Conservation (phyloP, 495 filamentous ascomycete genomes). For the Talaromyces wortmannii region DNA sequence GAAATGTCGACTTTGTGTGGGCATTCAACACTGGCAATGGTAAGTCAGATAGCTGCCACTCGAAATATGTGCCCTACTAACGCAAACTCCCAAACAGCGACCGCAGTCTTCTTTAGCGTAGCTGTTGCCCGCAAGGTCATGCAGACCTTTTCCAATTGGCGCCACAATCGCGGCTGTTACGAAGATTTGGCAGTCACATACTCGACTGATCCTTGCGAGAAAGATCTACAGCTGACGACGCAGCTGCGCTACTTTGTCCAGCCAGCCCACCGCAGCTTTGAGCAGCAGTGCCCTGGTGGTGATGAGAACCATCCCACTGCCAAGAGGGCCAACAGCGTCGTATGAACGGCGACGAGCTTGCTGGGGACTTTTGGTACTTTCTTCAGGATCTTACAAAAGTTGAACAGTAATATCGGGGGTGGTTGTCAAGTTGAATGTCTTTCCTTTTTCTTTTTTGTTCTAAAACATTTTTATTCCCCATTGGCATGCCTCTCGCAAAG, state of each 20-base stretch:
- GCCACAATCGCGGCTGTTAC: constrained; percentile 16
- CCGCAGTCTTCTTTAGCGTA: constrained; percentile 27
- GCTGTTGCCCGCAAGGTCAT: constrained; percentile 23
- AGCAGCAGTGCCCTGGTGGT: constrained; percentile 16
- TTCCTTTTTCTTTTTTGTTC: too few species aligned
- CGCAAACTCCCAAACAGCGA: constrained; percentile 11
- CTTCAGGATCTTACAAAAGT: too few species aligned
- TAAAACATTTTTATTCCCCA: too few species aligned
- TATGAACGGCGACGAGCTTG: background rate
- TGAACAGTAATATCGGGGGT: too few species aligned
- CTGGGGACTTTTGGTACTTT: background rate
- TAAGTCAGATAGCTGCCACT: constrained; percentile 7
- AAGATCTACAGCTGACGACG: constrained; percentile 17
- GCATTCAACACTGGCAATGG: constrained; percentile 31
- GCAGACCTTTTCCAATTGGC: constrained; percentile 19
- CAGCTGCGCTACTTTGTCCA: constrained; percentile 3
- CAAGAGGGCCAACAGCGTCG: background rate
- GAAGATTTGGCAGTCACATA: constrained; percentile 22
- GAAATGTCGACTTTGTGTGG: constrained; percentile 25
- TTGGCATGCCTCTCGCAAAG: too few species aligned
- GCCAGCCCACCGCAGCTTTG: constrained; percentile 1
- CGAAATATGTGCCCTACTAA: too few species aligned
- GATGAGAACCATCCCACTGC: background rate
- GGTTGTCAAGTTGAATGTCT: too few species aligned
- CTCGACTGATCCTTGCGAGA: constrained; percentile 29